Evolutionary conservation across 768 basidiomycete species (phyloP).

Genomic region (Boletellus ananiceps): DNA sequence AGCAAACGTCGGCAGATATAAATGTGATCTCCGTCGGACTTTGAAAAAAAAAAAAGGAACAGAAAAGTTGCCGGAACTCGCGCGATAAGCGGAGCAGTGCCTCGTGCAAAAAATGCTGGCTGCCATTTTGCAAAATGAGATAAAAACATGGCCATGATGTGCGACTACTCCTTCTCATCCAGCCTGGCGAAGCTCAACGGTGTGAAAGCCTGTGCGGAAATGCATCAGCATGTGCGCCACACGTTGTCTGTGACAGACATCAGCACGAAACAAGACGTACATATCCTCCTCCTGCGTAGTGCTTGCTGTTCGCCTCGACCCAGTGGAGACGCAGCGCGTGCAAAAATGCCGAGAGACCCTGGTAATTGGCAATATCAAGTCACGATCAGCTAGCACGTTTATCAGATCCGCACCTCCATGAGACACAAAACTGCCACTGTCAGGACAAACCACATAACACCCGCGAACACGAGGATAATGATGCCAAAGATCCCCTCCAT

Average conservation of each 20-base stretch:
- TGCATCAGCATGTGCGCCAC: slow-evolving; percentile 26
- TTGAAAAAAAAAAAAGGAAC: slow-evolving; percentile 24
- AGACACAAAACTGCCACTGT: slow-evolving; percentile 82
- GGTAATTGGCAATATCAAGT: slow-evolving; percentile 6
- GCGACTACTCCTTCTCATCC: slow-evolving; percentile 33
- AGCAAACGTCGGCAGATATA: slow-evolving; percentile 14
- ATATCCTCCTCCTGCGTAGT: slow-evolving; percentile 86
- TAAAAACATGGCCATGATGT: slow-evolving; percentile 11
- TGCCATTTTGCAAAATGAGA: slow-evolving; percentile 15
- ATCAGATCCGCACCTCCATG: slow-evolving; percentile 75
- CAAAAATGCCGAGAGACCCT: slow-evolving; percentile 94
- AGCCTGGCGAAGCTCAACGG: slow-evolving; percentile 45
- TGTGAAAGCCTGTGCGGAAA: slow-evolving; percentile 39
- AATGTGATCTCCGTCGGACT: slow-evolving; percentile 23
- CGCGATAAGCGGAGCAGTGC: neutral
- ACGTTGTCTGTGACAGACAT: slow-evolving; percentile 18
- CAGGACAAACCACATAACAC: slow-evolving; percentile 69
- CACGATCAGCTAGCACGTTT: slow-evolving; percentile 19
- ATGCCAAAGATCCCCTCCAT: slow-evolving; percentile 62
- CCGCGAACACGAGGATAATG: slow-evolving; percentile 46
- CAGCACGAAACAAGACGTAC: slow-evolving; percentile 44
- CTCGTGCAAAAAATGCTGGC: slow-evolving; percentile 12
- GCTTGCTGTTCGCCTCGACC: slow-evolving; percentile 98
- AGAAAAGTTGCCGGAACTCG: neutral
- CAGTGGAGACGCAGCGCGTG: slow-evolving; percentile 96